phyloP scores from a whole-genome alignment of 768 basidiomycete genomes.

The Daedaleopsis nitida region DNA sequence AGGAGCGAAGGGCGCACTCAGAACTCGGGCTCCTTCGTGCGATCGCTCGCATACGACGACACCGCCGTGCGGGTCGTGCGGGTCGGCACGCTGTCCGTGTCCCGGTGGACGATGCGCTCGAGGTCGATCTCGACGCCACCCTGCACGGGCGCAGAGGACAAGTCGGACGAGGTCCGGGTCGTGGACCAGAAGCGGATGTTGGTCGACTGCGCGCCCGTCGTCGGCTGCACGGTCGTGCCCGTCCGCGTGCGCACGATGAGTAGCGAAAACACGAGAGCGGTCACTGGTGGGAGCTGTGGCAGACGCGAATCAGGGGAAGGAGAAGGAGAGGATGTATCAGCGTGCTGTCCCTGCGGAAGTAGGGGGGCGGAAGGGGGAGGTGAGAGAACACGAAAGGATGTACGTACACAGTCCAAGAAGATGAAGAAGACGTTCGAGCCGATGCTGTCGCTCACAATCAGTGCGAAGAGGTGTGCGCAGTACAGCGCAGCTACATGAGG shows the following conservation, averaged over 20 bases:
- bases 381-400: no score
- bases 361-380: not conserved
- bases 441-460: constrained; percentile 1
- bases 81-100: no score
- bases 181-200: constrained; percentile 2
- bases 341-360: no score
- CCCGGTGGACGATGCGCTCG: constrained; percentile 6
- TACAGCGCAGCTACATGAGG: constrained; percentile 4
- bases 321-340: not conserved
- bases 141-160: no score
- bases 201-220: not conserved
- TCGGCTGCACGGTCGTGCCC: not conserved
- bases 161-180: not conserved
- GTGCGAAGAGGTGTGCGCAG: constrained; percentile 8
- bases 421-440: constrained; percentile 1
- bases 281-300: constrained; percentile 7
- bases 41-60: no score
- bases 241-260: constrained; percentile 7
- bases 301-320: no score
- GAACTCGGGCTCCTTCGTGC: no score
- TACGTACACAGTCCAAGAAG: constrained; percentile 4
- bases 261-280: constrained; percentile 8
- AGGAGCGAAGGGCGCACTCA: no score
- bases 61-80: no score
- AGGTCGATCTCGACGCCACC: constrained; percentile 12